A percentile compares a stretch with the other conserved stretches of the same genome.
Conservation (phyloP, 345 rosid genomes). For the Pseudoturritis turrita region DNA sequence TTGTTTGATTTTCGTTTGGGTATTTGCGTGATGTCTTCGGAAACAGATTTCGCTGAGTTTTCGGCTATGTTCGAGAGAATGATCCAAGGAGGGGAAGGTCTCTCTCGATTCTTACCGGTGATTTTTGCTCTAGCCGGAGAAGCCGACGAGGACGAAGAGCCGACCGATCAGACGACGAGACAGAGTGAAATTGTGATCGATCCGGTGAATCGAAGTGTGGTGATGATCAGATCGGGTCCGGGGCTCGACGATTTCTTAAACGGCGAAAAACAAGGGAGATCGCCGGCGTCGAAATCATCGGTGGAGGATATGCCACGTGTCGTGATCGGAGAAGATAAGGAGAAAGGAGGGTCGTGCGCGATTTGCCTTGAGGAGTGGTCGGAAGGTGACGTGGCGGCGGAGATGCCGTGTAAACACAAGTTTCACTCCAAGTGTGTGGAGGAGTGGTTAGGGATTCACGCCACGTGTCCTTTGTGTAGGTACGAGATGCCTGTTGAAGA, state of each 20-base stretch:
- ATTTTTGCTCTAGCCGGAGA: slow-evolving; percentile 10
- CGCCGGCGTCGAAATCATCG: slow-evolving; percentile 28
- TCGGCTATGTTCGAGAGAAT: slow-evolving; percentile 14
- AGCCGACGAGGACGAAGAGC: not conserved
- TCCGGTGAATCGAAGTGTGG: slow-evolving; percentile 6
- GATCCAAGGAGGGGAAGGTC: not conserved
- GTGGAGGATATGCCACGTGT: slow-evolving; percentile 30
- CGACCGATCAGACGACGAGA: not conserved
- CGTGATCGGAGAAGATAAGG: slow-evolving; percentile 9
- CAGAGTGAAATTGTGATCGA: slow-evolving; percentile 9
- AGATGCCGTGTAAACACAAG: slow-evolving; percentile 38
- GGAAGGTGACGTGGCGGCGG: slow-evolving; percentile 33
- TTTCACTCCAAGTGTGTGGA: slow-evolving; percentile 35
- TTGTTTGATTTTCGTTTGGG: not conserved
- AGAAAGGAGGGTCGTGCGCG: slow-evolving; percentile 13
- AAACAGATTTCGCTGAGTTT: slow-evolving; percentile 13
- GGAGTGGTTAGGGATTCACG: slow-evolving; percentile 31
- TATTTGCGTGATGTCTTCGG: slow-evolving; percentile 17
- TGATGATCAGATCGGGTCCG: slow-evolving; percentile 5
- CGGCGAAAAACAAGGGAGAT: slow-evolving; percentile 20
- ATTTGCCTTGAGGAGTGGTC: slow-evolving; percentile 33
- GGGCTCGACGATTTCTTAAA: not conserved
- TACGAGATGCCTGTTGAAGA: slow-evolving; percentile 35
- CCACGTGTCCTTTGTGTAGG: slow-evolving; percentile 36
- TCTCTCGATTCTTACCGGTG: slow-evolving; percentile 19